A percentile compares a stretch with the other conserved stretches of the same genome.
phyloP scores from a whole-genome alignment of 208 protist species.

The Leishmania amazonensis region DNA sequence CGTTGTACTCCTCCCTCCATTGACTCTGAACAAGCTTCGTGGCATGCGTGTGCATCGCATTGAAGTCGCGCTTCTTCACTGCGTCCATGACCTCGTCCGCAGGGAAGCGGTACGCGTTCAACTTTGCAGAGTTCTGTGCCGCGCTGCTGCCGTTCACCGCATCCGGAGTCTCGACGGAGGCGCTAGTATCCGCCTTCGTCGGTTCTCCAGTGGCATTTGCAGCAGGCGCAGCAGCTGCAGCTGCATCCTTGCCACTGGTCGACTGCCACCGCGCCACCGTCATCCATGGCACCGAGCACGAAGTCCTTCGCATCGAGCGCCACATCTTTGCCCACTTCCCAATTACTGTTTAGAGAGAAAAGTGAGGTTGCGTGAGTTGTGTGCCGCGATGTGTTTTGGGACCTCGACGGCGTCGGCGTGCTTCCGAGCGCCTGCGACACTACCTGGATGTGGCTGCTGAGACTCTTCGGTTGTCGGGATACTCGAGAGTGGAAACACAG shows the following conservation, averaged over 20 bases:
- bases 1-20: slow-evolving; percentile 75
- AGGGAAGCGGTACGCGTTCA: slow-evolving; percentile 36
- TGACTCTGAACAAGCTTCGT: slow-evolving; percentile 59
- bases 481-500: background rate
- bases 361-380: background rate
- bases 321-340: background rate
- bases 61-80: slow-evolving; percentile 67
- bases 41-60: slow-evolving; percentile 60
- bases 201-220: background rate
- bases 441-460: background rate
- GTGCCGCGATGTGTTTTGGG: background rate
- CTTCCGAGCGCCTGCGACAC: background rate
- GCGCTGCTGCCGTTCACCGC: slow-evolving; percentile 1
- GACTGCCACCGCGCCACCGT: slow-evolving; percentile 16
- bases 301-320: background rate
- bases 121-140: background rate
- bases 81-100: slow-evolving; percentile 61
- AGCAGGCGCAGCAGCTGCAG: background rate
- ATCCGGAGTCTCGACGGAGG: slow-evolving; percentile 3
- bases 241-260: slow-evolving; percentile 10
- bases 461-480: background rate
- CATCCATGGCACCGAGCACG: background rate
- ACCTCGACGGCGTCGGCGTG: background rate
- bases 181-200: background rate
- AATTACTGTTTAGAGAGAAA: background rate